Conservation (phyloP, 768 basidiomycete species). For the Phaeotremella fagi region DNA sequence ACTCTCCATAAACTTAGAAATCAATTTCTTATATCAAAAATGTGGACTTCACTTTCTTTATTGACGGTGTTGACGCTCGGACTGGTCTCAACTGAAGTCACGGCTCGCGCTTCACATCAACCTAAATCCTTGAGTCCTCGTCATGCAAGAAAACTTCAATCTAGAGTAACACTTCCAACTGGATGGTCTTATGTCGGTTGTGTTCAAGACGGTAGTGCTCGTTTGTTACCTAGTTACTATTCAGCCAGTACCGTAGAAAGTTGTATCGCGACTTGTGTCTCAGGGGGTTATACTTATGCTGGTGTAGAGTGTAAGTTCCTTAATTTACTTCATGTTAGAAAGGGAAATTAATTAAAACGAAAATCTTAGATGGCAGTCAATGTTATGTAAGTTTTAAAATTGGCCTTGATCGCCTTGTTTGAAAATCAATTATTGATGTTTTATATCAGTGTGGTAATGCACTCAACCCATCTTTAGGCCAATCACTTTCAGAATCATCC, state of each 20-base stretch:
- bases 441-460: constrained; percentile 21
- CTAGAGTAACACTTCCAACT: neutral
- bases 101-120: too few relatives aligned
- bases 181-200: constrained; percentile 17
- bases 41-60: too few relatives aligned
- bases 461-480: constrained; percentile 5
- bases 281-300: constrained; percentile 20
- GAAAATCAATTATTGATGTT: too few relatives aligned
- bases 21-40: too few relatives aligned
- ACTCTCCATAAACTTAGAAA: too few relatives aligned
- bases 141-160: neutral
- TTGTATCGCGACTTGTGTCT: constrained; percentile 24
- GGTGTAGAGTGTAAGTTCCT: constrained; percentile 29
- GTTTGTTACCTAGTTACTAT: neutral
- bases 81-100: too few relatives aligned
- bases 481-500: neutral
- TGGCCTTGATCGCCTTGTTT: neutral
- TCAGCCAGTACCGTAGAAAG: constrained; percentile 9
- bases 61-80: too few relatives aligned
- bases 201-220: constrained; percentile 7
- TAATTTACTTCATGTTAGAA: neutral
- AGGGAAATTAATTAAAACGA: too few relatives aligned
- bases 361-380: constrained; percentile 14
- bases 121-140: too few relatives aligned
- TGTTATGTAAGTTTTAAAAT: constrained; percentile 23